Base-by-base conservation (phyloP, 225 moss, liverwort and hornwort genomes). In the Antitrichia curtipendula region DNA sequence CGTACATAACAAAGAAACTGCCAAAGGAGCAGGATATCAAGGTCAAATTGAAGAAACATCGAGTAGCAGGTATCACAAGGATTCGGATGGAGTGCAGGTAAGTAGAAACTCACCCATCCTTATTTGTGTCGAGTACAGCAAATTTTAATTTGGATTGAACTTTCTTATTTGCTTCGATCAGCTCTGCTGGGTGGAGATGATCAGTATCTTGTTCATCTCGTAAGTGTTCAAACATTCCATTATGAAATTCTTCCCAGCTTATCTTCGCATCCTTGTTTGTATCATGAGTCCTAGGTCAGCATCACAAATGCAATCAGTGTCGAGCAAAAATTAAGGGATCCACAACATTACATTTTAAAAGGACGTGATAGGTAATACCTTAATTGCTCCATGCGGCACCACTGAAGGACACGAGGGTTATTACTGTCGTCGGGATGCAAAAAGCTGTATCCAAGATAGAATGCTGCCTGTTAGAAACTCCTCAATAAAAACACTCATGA, bases 351-450 rank as follows among this genome's bases (percentile, higher is more conserved):
- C 73, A 40, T 38, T 70, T 68, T 34, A 24, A 59, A 79, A 88
- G 49, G 68, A 43, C 52, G 85, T 13, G 52, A 47, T 53, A 68
- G 68, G 20, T 9, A 47, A 83, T 89, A 94, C 92, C 92, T 91
- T 68, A 95, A 90, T 85, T 95, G 95, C 87, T 96, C 94, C 87
- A 91, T 64, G 62, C 93, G 92, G 49, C 94, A 89, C 96, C 96
- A 96, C 58, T 85, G 82, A 73, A 90, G 95, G 66, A 95, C 91
- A 82, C 78, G 91, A 84, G 90, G 91, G 72, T 95, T 91, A 53
- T 75, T 77, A 88, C 96, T 95, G 85, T 96, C 96, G 89, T 96
- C 96, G 14, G 96, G 95, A 89, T 96, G 94, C 69, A 96, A 84
- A 86, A 96, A 96, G 87, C 94, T 94, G 94, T 86, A 77, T 23